A percentile compares a stretch with the other conserved stretches of the same genome.
Evolutionary conservation across 2,329 filamentous ascomycete genomes (phyloP).

Genomic region (Colletotrichum graminicola): DNA sequence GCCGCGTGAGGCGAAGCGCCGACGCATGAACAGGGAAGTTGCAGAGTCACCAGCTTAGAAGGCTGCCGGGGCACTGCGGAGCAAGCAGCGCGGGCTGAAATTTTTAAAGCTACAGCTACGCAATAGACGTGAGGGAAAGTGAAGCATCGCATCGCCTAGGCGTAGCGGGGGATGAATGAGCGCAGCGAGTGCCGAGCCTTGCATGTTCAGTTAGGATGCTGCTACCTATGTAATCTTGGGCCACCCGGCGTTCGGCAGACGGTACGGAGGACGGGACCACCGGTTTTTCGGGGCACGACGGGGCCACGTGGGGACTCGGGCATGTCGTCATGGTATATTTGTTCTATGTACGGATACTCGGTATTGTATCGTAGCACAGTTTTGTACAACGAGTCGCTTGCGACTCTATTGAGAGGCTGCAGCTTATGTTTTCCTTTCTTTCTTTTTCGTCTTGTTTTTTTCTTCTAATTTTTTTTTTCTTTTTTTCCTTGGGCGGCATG

Average conservation of each 20-base stretch:
- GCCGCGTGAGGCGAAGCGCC: slow-evolving; percentile 1
- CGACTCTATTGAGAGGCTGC: neutral
- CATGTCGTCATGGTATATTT: neutral
- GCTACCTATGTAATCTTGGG: neutral
- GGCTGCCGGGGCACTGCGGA: neutral
- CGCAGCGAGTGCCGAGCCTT: neutral
- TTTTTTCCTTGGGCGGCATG: neutral
- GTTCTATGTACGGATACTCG: no score
- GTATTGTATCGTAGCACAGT: neutral
- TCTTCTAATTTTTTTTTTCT: no score
- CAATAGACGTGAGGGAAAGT: neutral
- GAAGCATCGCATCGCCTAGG: neutral
- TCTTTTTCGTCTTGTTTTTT: neutral
- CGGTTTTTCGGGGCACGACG: slow-evolving; percentile 4
- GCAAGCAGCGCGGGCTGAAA: neutral
- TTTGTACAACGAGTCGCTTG: neutral
- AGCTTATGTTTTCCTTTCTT: no score
- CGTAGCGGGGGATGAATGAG: neutral
- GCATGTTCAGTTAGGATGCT: neutral
- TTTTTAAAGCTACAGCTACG: neutral
- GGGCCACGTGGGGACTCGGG: neutral
- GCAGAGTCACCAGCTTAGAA: slow-evolving; percentile 27
- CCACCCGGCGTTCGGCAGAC: neutral
- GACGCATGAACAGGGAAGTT: slow-evolving; percentile 1
- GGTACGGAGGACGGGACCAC: neutral